Evolutionary conservation across 2,329 filamentous ascomycete genomes (phyloP).

Genomic region (Fonsecaea monophora): DNA sequence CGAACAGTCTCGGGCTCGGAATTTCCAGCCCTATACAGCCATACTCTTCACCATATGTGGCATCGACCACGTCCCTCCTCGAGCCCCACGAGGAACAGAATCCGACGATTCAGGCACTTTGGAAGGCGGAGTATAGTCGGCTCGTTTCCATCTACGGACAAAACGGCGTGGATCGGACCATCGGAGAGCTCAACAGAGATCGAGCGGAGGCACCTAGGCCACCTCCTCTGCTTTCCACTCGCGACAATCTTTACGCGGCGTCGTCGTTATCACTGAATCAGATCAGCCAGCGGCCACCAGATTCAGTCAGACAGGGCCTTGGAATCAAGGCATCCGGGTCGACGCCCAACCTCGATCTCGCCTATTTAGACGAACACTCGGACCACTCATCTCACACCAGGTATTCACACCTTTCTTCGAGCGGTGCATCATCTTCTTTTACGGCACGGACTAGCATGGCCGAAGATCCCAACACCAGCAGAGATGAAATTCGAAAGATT

Average conservation of each 20-base stretch:
- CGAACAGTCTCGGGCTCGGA: constrained; percentile 15
- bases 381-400: constrained; percentile 36
- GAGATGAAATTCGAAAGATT: constrained; percentile 40
- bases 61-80: constrained; percentile 31
- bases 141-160: constrained; percentile 38
- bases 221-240: not conserved
- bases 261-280: constrained; percentile 25
- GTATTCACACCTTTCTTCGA: constrained; percentile 36
- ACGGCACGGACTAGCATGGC: constrained; percentile 37
- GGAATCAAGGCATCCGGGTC: constrained; percentile 18
- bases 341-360: constrained; percentile 23
- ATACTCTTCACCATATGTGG: constrained; percentile 24
- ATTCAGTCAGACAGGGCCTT: constrained; percentile 2
- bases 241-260: constrained; percentile 15
- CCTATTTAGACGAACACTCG: constrained; percentile 34
- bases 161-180: constrained; percentile 25
- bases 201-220: not conserved
- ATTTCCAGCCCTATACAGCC: constrained; percentile 18
- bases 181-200: constrained; percentile 20
- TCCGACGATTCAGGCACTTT: constrained; percentile 39
- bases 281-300: not conserved
- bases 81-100: constrained; percentile 33
- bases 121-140: constrained; percentile 40
- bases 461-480: constrained; percentile 33
- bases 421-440: constrained; percentile 34